Evolutionary conservation across 345 rosid species (phyloP), one percentile per base, ranked within the genome.

Genomic region (Eutrema heterophyllum): DNA sequence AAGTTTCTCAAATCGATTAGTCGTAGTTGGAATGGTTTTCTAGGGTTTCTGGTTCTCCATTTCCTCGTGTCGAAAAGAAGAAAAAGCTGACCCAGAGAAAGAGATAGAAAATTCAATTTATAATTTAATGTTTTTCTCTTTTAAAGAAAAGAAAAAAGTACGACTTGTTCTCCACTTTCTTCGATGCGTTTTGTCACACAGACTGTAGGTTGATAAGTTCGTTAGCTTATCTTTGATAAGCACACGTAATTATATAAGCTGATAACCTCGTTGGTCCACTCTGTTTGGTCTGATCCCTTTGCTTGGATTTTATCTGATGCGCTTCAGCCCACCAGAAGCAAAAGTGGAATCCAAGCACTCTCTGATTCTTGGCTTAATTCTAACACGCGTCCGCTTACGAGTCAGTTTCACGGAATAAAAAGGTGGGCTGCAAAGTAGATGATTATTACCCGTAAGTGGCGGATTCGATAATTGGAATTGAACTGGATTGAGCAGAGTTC

Each of bases 141-240:
- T 7, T 26, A 26, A 11, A 15, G 4, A 16, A 55, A 65, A 13
- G 43, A 55, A 57, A 70, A 68, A 65, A 77, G 80, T 71, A 55
- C 61, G 80, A 77, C 80, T 77, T 64, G 80, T 77, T 77, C 76
- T 77, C 76, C 80, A 77, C 80, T 77, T 77, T 77, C 72, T 77
- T 77, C 80, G 76, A 77, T 77, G 80, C 67, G 68, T 77, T 77
- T 77, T 77, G 80, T 68, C 73, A 75, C 79, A 68, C 38, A 58
- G 40, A 74, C 78, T 67, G 73, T 58, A 67, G 67, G 40, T 48
- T 77, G 80, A 77, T 77, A 71, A 24, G 76, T 0, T 0, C 0
- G 0, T 0, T 0, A 0, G 1, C 76, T 50, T 77, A 77, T 77
- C 76, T 13, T 0, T 27, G 76, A 77, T 77, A 70, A 64, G 61